Evolutionary conservation across 2,329 filamentous ascomycete species (phyloP).

Genomic region (Atkinsonella texensis): DNA sequence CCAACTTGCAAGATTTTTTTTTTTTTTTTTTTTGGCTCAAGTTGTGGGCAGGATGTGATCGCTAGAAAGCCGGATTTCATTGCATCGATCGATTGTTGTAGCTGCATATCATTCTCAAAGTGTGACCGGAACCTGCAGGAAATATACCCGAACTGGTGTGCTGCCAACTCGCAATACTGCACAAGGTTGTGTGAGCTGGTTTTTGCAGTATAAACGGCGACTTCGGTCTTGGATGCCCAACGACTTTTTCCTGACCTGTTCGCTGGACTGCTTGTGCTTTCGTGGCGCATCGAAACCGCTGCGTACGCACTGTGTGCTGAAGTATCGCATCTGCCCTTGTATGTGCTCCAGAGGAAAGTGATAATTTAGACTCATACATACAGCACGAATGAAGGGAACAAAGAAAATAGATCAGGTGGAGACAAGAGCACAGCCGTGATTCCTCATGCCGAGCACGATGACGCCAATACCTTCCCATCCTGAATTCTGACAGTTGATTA

Average conservation of each 20-base stretch:
- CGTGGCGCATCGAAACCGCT: background rate
- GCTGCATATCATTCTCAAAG: constrained; percentile 1
- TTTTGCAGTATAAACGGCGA: background rate
- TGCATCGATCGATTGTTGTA: background rate
- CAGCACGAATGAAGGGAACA: too few species aligned
- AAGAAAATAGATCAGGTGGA: too few species aligned
- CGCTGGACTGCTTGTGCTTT: background rate
- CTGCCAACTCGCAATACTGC: background rate
- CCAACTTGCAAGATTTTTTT: too few species aligned
- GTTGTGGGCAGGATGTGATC: background rate
- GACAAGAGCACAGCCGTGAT: background rate
- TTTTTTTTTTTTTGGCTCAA: background rate
- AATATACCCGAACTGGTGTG: background rate
- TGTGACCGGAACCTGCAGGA: background rate
- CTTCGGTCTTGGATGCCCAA: constrained; percentile 3
- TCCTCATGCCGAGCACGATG: background rate
- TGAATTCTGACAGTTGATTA: background rate
- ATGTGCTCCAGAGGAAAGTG: background rate
- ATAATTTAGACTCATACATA: background rate
- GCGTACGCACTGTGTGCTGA: background rate
- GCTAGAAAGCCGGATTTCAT: background rate
- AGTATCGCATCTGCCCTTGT: background rate
- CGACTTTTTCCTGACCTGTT: background rate
- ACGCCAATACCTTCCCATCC: background rate
- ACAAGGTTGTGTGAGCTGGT: background rate